These are phyloP conservation scores for Naganishia liquefaciens DNA, from an alignment of 1,284 basidiomycete genomes.

Conservation along the genomic window DNA sequence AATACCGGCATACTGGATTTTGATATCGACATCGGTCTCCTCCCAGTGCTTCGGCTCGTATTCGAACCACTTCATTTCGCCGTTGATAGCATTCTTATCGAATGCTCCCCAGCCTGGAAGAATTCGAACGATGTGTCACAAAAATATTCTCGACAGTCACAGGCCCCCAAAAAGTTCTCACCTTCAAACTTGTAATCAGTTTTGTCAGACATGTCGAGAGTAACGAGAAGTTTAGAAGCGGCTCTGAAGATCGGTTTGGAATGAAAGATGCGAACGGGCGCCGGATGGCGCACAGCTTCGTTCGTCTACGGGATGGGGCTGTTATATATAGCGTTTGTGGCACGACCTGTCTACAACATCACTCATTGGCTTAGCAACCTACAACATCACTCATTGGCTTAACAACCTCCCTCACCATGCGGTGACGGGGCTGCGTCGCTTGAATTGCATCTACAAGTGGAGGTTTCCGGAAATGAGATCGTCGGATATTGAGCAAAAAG, in stretches of 20 bases:
- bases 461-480: too few relatives aligned
- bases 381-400: too few relatives aligned
- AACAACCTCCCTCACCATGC: too few relatives aligned
- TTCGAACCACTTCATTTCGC: slow-evolving; percentile 49
- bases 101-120: slow-evolving; percentile 49
- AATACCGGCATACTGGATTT: slow-evolving; percentile 47
- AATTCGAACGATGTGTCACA: not conserved
- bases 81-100: slow-evolving; percentile 46
- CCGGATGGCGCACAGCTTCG: too few relatives aligned
- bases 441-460: too few relatives aligned
- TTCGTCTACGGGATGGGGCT: too few relatives aligned
- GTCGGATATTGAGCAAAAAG: too few relatives aligned
- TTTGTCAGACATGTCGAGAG: slow-evolving; percentile 4
- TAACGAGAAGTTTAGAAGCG: not conserved
- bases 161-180: slow-evolving; percentile 1
- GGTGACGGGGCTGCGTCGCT: too few relatives aligned
- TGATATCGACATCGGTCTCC: slow-evolving; percentile 53
- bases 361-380: too few relatives aligned
- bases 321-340: too few relatives aligned
- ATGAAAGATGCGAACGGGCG: too few relatives aligned
- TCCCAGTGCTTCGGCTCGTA: slow-evolving; percentile 51
- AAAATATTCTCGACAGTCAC: not conserved
- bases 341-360: too few relatives aligned
- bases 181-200: slow-evolving; percentile 36
- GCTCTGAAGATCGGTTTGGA: not conserved